These are phyloP conservation scores for Colletotrichum cereale DNA, from an alignment of 2,329 filamentous ascomycete genomes.

Conservation along the genomic window DNA sequence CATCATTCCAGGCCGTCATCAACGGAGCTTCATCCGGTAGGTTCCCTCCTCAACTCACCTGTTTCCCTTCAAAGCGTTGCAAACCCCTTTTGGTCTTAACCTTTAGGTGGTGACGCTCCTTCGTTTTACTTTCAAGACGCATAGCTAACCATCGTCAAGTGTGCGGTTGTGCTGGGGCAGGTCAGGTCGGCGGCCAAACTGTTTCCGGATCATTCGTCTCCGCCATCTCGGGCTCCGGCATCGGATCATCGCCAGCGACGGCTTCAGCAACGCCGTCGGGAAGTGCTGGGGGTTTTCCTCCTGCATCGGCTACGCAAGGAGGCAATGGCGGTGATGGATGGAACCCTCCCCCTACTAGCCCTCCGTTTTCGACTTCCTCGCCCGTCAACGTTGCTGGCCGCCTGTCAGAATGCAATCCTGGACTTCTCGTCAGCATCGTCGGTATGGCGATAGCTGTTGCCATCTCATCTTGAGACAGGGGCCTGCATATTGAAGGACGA, in stretches of 20 bases:
- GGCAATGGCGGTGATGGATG: constrained; percentile 10
- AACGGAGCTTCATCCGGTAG: constrained; percentile 43
- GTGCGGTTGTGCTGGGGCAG: constrained; percentile 31
- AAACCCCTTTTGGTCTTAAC: rapidly evolving
- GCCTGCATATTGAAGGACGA: rapidly evolving
- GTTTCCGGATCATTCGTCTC: constrained; percentile 33
- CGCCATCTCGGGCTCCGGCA: constrained; percentile 14
- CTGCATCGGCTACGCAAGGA: constrained; percentile 25
- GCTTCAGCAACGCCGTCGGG: constrained; percentile 16
- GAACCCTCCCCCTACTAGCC: constrained; percentile 16
- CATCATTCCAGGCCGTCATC: constrained; percentile 45
- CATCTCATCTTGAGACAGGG: not conserved
- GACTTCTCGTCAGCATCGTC: not conserved
- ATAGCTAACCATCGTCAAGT: constrained; percentile 4
- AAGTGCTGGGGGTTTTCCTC: constrained; percentile 1
- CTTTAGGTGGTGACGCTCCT: rapidly evolving
- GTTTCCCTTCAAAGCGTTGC: not conserved
- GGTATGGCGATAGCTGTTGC: not conserved
- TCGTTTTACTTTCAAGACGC: rapidly evolving
- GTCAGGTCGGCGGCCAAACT: constrained; percentile 5
- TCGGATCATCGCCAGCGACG: constrained; percentile 20
- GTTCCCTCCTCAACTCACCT: not conserved
- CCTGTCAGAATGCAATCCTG: not conserved
- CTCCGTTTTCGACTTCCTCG: constrained; percentile 25
- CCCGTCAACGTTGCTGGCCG: constrained; percentile 26